Base-by-base conservation (phyloP, 768 basidiomycete species). In the Floccularia luteovirens region DNA sequence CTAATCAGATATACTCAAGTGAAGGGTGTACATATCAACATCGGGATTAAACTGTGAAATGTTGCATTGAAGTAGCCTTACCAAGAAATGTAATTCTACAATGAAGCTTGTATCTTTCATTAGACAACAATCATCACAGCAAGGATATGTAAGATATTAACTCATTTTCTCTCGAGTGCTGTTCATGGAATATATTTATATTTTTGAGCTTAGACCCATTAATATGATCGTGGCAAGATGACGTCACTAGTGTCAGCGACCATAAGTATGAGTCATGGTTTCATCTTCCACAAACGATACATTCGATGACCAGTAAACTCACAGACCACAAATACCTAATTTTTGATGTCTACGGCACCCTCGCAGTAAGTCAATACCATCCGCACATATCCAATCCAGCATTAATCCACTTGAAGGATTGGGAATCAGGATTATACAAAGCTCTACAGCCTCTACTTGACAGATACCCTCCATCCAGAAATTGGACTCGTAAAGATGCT, bases 271-370 rank as follows among this genome's bases (percentile, higher is more conserved):
- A 14, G 10, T 30, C 14, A 30, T 14, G 10, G 27, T 10, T 30
- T 30, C 27, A 8, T 10, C 10, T 14, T 30, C 14, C 27, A 30
- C 27, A 10, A 14, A 30, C 10, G 14, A 8, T 30, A 30, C 10
- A 30, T 30, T 10, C 27, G 10, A 14, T 10, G 10, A 30, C 33
- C 16, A 13, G n/a, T 17, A 67, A 62, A 38, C 48, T 76, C 14
- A 65, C 62, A 5, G 63, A 70, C 51, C 62, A 64, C 57, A 67
- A 69, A 53, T 71, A 70, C 17, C 68, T 88, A 31, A 62, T 85
- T 35, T 83, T 85, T 52, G 86, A 90, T 47, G 79, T 83, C 44
- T 88, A 87, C 46, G 85, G 80, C 3, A 89, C 86, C 1, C 73
- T 88, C 36, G 60, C 75, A 31, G 78, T 77, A 55, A 38, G 66